These are phyloP conservation scores for Globisporangium spiculum DNA, from an alignment of 352 stramenopile genomes.

Conservation along the genomic window DNA sequence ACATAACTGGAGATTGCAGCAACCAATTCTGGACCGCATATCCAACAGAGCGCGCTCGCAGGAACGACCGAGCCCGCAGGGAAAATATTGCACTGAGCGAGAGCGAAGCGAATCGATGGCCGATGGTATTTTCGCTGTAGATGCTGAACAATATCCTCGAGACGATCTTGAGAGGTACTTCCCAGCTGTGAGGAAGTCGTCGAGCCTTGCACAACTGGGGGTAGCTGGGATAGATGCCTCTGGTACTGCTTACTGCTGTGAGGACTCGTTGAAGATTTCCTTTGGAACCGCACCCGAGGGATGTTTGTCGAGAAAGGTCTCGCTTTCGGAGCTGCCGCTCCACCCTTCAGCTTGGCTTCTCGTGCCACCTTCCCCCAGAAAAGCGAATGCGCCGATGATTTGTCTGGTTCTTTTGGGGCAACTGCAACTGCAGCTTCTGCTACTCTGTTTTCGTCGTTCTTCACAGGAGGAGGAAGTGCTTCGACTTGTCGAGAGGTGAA, in stretches of 20 bases:
- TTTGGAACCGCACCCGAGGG: conserved; percentile 32
- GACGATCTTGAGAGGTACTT: conserved; percentile 21
- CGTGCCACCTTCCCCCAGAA: conserved; percentile 38
- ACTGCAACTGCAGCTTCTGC: neutral
- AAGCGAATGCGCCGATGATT: conserved; percentile 31
- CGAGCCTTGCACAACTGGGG: conserved; percentile 21
- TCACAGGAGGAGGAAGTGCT: neutral
- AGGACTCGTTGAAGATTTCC: conserved; percentile 24
- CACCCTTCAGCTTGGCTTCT: conserved; percentile 11
- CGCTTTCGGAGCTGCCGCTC: conserved; percentile 18
- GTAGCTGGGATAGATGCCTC: conserved; percentile 28
- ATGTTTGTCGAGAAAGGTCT: conserved; percentile 15
- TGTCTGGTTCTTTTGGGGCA: conserved; percentile 17
- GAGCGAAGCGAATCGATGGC: conserved; percentile 48
- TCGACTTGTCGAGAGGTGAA: conserved; percentile 25
- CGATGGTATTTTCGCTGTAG: conserved; percentile 39
- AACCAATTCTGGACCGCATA: conserved; percentile 41
- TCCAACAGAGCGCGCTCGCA: conserved; percentile 22
- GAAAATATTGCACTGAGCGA: conserved; percentile 50
- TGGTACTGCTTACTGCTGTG: conserved; percentile 29
- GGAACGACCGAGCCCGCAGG: conserved; percentile 29
- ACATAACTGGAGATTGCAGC: conserved; percentile 41
- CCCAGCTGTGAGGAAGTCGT: conserved; percentile 13
- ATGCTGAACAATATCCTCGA: conserved; percentile 38
- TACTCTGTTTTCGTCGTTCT: conserved; percentile 1